Conservation (phyloP, 495 filamentous ascomycete genomes). For the Aspergillus homomorphus region DNA sequence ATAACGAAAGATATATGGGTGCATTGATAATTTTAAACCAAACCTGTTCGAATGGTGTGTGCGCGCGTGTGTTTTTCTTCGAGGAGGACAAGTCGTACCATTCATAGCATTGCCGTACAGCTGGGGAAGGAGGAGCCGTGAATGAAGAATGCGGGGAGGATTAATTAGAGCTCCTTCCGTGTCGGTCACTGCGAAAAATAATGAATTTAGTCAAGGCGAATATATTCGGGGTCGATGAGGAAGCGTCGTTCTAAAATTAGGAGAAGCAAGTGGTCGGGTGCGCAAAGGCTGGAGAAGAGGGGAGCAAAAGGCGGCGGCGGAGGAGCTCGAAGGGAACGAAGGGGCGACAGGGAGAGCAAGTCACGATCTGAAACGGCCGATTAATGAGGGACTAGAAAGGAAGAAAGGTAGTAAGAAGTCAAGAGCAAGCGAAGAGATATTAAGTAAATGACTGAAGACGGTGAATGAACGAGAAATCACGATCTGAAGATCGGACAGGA, state of each 20-base stretch:
- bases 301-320: slow-evolving; percentile 5
- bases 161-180: background rate
- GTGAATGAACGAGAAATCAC: slow-evolving; percentile 4
- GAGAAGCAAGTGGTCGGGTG: slow-evolving; percentile 1
- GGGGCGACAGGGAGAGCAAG: slow-evolving; percentile 1
- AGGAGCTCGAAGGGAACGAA: background rate
- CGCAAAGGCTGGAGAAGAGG: slow-evolving; percentile 6
- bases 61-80: background rate
- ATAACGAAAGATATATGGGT: slow-evolving; percentile 16
- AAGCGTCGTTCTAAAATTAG: background rate
- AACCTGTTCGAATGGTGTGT: background rate
- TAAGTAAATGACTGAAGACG: slow-evolving; percentile 11
- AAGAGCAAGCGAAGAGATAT: slow-evolving; percentile 8
- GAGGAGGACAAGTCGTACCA: slow-evolving; percentile 3
- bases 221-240: background rate
- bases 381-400: slow-evolving; percentile 6
- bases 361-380: slow-evolving; percentile 1
- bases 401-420: slow-evolving; percentile 14
- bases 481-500: slow-evolving; percentile 5
- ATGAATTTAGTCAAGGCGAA: background rate
- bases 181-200: background rate
- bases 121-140: background rate
- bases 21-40: slow-evolving; percentile 15
- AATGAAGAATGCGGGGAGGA: background rate
- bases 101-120: background rate